These are phyloP conservation scores for Phoma herbarum DNA, from an alignment of 2,329 filamentous ascomycete genomes.

Conservation along the genomic window DNA sequence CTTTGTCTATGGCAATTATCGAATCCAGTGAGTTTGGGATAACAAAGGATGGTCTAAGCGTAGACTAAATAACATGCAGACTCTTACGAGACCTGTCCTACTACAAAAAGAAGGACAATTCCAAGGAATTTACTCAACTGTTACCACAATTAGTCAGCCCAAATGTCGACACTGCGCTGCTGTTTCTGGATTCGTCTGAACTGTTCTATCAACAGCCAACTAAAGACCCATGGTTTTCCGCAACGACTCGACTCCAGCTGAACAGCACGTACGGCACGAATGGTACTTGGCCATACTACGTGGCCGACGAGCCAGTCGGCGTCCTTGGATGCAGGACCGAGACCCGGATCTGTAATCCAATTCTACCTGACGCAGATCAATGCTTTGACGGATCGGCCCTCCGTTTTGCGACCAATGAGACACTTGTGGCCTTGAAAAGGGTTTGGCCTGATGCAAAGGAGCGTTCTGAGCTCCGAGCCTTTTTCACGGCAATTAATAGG, in stretches of 20 bases:
- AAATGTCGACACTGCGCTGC: background rate
- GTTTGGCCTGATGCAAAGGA: background rate
- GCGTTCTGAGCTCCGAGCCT: background rate
- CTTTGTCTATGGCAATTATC: background rate
- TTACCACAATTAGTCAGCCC: background rate
- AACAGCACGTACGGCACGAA: background rate
- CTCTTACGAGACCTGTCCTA: background rate
- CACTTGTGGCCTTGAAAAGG: background rate
- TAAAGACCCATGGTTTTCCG: conserved; percentile 7
- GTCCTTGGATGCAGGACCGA: background rate
- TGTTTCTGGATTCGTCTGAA: background rate
- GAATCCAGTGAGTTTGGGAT: background rate
- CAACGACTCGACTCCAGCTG: background rate
- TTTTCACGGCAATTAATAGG: background rate
- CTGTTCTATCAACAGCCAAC: background rate
- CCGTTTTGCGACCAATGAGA: background rate
- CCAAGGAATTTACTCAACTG: background rate
- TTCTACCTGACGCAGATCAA: background rate
- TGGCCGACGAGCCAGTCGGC: background rate
- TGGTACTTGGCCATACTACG: background rate
- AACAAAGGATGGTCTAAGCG: background rate
- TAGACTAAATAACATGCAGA: background rate
- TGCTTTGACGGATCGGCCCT: background rate
- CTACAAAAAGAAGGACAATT: background rate
- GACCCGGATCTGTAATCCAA: conserved; percentile 1